Evolutionary conservation across 495 filamentous ascomycete species (phyloP), one percentile per base, ranked within the genome.

Genomic region (Clavariopsis aquatica): DNA sequence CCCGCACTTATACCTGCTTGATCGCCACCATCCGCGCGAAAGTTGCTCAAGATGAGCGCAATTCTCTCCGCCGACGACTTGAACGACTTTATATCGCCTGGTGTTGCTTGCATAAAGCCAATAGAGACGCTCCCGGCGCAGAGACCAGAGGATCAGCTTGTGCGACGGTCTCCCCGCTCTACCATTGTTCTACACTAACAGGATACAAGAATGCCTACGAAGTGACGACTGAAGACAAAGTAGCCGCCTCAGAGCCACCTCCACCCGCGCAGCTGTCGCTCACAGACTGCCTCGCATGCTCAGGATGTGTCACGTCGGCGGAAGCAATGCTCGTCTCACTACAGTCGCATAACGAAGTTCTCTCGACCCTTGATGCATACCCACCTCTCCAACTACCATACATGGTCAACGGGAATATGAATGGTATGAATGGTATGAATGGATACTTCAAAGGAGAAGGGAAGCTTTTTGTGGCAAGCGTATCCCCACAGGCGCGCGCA

Each of bases 11-110:
- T 17, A 12, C 46, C 57, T 46, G n/a, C 58, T 23, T 49, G 29
- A 59, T 36, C 43, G 57, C 57, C 56, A 51, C 62, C 13, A 22
- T 26, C 34, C 27, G 13, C 36, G 27, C 9, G 43, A n/a, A 31
- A 24, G 29, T 24, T 27, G 56, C 52, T 64, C 59, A 63, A 22
- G 31, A 98, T 98, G 93, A 93, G 89, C 66, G 94, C 94, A 27
- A 98, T 98, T 65, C 87, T 98, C 62, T 97, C 93, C 53, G 90
- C 89, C 64, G 93, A 98, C 78, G 92, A 96, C 75, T 81, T 98
- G 64, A 98, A 98, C 79, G 94, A 98, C 81, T 98, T 98, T 79
- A 98, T 98, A 72, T 92, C 89, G 29, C 94, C 94, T 7, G 94
- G 94, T 36, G 91, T 98, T 62, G 94, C 94, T 36, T 98, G 94